phyloP scores from a whole-genome alignment of 306 rosid species.

The Arachis stenosperma region DNA sequence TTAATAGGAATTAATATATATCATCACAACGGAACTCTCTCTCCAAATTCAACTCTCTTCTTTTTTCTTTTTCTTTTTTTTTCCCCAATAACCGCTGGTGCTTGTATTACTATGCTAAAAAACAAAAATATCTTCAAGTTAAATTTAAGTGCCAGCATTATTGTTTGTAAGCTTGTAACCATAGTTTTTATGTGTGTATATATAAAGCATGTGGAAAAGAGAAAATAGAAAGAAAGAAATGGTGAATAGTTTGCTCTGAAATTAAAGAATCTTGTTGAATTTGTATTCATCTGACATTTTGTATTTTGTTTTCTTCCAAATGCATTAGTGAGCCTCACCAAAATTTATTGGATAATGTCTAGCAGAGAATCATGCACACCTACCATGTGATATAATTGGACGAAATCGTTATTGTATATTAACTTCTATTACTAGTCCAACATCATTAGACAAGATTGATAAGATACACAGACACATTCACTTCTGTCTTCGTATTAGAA shows the following conservation, averaged over 20 bases:
- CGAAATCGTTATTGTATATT: too few relatives aligned
- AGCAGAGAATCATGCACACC: neutral
- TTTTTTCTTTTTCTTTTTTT: neutral
- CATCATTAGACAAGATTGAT: neutral
- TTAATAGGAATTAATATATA: conserved; percentile 18
- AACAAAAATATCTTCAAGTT: neutral
- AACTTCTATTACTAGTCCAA: too few relatives aligned
- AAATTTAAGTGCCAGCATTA: neutral
- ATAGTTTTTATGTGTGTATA: neutral
- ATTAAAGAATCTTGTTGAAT: neutral
- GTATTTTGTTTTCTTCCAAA: neutral
- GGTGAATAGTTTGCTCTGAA: neutral
- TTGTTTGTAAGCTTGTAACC: conserved; percentile 27
- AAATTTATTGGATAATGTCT: neutral
- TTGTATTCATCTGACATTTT: neutral
- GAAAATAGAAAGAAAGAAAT: neutral
- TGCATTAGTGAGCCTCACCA: neutral
- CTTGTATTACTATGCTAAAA: neutral
- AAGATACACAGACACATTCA: too few relatives aligned
- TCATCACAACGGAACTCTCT: too few relatives aligned
- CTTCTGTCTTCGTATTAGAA: neutral
- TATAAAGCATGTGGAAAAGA: neutral
- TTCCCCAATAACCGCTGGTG: neutral
- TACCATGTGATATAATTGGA: neutral
- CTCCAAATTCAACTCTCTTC: neutral